These are phyloP conservation scores for Phycomyces blakesleeanus DNA, from an alignment of 192 early-diverging fungal genomes.

Conservation along the genomic window DNA sequence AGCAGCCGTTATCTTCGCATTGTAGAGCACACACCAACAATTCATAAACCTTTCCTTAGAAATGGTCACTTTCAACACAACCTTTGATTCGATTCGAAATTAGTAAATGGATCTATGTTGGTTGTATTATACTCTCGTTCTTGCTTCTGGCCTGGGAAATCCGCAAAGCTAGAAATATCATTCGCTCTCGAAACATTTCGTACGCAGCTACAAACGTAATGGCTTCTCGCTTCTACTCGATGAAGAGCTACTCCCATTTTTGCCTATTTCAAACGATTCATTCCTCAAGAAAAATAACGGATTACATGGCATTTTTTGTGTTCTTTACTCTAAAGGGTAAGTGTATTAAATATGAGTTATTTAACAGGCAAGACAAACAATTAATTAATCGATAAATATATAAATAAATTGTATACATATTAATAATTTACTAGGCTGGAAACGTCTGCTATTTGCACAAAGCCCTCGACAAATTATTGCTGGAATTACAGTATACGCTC, in stretches of 20 bases:
- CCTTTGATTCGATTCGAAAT: slow-evolving; percentile 41
- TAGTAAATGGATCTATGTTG: slow-evolving; percentile 53
- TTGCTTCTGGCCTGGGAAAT: slow-evolving; percentile 65
- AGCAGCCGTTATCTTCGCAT: background rate
- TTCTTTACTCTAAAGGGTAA: slow-evolving; percentile 81
- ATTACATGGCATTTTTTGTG: slow-evolving; percentile 77
- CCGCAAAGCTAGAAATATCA: slow-evolving; percentile 59
- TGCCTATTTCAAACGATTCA: slow-evolving; percentile 79
- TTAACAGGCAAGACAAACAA: background rate
- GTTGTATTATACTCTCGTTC: slow-evolving; percentile 67
- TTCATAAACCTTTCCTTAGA: slow-evolving; percentile 8
- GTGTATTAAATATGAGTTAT: slow-evolving; percentile 3
- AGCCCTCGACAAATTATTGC: slow-evolving; percentile 75
- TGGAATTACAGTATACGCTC: slow-evolving; percentile 46
- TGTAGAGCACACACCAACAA: too few species aligned
- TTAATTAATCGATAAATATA: slow-evolving; percentile 1
- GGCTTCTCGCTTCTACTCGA: slow-evolving; percentile 73
- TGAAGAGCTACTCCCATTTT: slow-evolving; percentile 73
- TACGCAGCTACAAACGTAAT: slow-evolving; percentile 71
- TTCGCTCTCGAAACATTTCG: slow-evolving; percentile 69
- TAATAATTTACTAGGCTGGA: slow-evolving; percentile 61
- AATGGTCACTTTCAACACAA: slow-evolving; percentile 31
- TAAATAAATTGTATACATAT: background rate
- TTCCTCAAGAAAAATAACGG: slow-evolving; percentile 56
- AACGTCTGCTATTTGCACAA: slow-evolving; percentile 78